A percentile compares a stretch with the other conserved stretches of the same genome.
Conservation (phyloP, 225 moss, liverwort and hornwort genomes). For the Thuidium tamariscinum region DNA sequence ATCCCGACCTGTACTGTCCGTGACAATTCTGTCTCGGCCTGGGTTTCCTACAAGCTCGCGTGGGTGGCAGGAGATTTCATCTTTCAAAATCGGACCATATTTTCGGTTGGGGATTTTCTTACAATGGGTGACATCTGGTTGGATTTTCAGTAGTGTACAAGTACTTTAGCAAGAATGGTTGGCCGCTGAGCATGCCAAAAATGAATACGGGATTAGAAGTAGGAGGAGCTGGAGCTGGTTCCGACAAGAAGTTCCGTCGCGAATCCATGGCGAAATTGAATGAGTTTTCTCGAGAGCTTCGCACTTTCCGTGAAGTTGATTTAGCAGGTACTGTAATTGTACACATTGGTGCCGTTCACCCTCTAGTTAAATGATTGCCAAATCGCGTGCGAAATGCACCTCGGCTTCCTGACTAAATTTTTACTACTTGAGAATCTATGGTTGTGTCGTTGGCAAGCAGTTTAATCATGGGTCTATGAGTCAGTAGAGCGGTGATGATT, state of each 20-base stretch:
- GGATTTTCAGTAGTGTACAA: constrained; percentile 50
- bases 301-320: constrained; percentile 83
- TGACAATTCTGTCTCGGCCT: background rate
- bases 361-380: background rate
- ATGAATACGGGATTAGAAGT: constrained; percentile 28
- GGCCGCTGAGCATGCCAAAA: constrained; percentile 34
- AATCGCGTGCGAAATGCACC: background rate
- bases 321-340: constrained; percentile 37
- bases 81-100: background rate
- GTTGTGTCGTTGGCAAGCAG: background rate
- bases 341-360: background rate
- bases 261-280: constrained; percentile 85
- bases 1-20: background rate
- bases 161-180: constrained; percentile 37
- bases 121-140: background rate
- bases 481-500: background rate
- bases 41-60: background rate
- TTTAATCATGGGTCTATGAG: background rate
- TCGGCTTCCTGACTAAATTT: background rate
- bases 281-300: constrained; percentile 74
- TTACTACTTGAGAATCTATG: background rate
- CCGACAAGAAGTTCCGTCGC: constrained; percentile 74
- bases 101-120: background rate
- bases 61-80: background rate
- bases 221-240: constrained; percentile 49